These are phyloP conservation scores for Plasmodium blacklocki DNA, from an alignment of 169 alveolate genomes.

Conservation along the genomic window DNA sequence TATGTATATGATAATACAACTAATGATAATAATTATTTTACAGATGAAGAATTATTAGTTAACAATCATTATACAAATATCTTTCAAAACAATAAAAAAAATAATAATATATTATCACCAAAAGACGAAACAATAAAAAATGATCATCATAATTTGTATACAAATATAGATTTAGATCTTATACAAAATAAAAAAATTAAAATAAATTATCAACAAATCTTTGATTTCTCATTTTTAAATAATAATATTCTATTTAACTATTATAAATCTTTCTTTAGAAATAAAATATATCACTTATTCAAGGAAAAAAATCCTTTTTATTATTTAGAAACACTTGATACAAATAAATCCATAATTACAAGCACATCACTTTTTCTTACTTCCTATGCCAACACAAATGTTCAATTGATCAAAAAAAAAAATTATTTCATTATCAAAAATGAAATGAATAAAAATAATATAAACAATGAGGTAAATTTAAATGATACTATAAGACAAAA, in stretches of 20 bases:
- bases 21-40: constrained; percentile 11
- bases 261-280: constrained; percentile 3
- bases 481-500: neutral
- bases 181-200: neutral
- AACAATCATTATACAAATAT: neutral
- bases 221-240: constrained; percentile 28
- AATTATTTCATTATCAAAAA: neutral
- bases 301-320: constrained; percentile 38
- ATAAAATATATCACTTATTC: constrained; percentile 7
- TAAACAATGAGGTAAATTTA: neutral
- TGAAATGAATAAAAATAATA: neutral
- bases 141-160: neutral
- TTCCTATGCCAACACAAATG: too few relatives aligned
- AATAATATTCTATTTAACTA: constrained; percentile 12
- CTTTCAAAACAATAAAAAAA: neutral
- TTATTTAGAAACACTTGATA: constrained; percentile 2
- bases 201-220: constrained; percentile 7
- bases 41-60: constrained; percentile 52
- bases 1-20: neutral
- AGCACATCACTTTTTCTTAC: neutral
- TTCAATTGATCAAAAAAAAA: neutral
- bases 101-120: constrained; percentile 29
- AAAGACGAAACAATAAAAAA: neutral
- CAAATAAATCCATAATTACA: neutral
- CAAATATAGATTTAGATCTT: neutral